Conservation (phyloP, 2,329 filamentous ascomycete genomes). For the Pyricularia grisea region DNA sequence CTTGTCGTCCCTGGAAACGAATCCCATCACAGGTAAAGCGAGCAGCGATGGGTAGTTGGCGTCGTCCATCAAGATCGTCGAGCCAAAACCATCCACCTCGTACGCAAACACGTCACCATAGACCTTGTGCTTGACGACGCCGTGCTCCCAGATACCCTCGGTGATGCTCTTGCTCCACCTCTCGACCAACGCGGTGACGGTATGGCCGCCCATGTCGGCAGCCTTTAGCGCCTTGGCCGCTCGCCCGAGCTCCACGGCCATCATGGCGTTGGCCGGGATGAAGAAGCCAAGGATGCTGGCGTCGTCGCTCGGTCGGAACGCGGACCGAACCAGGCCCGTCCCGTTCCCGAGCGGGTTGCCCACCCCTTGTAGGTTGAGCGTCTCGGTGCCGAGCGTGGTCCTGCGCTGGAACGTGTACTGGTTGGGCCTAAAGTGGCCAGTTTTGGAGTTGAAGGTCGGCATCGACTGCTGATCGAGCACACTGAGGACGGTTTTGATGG, state of each 20-base stretch:
- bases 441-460: constrained; percentile 67
- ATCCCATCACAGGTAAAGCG: constrained; percentile 70
- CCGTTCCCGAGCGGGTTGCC: constrained; percentile 86
- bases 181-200: constrained; percentile 45
- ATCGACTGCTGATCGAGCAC: constrained; percentile 72
- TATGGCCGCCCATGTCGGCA: constrained; percentile 37
- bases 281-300: constrained; percentile 91
- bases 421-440: constrained; percentile 58
- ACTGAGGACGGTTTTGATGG: constrained; percentile 62
- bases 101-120: constrained; percentile 78
- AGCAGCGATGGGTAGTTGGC: constrained; percentile 79
- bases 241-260: constrained; percentile 77
- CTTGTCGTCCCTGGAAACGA: constrained; percentile 52
- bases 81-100: constrained; percentile 82
- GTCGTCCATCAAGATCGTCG: constrained; percentile 78
- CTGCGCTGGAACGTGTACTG: constrained; percentile 79
- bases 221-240: constrained; percentile 60
- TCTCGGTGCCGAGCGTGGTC: constrained; percentile 82
- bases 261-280: constrained; percentile 94
- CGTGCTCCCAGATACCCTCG: constrained; percentile 75
- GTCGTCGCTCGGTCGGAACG: constrained; percentile 92
- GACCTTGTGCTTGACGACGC: constrained; percentile 64
- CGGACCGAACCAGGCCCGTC: constrained; percentile 80
- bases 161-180: constrained; percentile 53
- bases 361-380: constrained; percentile 67